Base-by-base conservation (phyloP, 495 filamentous ascomycete species). In the Glonium stellatum region DNA sequence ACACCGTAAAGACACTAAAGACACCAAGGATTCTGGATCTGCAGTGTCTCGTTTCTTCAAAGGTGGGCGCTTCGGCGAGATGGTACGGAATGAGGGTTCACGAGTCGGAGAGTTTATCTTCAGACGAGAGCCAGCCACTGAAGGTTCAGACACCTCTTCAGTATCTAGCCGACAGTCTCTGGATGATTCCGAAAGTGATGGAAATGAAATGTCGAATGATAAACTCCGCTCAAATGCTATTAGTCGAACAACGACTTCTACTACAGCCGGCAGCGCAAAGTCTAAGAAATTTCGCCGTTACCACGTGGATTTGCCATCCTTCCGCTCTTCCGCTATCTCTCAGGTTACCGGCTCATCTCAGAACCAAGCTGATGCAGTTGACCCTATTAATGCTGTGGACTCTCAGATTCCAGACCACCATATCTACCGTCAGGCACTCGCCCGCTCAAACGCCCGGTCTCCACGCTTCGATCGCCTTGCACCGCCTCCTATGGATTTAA, bases 401-500 rank as follows among this genome's bases (percentile, higher is more conserved):
- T 61, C 65, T 9, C 37, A 59, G 23, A 19, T 59, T 19, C 27
- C 39, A 13, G 67, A 70, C 23, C 68, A 77, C 60, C 76, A 62
- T 46, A 76, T 78, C 36, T 57, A 64, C 15, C 69, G 69, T 5
- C 76, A 78, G 60, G 70, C 76, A 54, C 52, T 59, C 11, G 70
- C 58, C 8, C 67, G 71, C 67, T 51, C 53, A 50, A 51, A 68
- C 35, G 57, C 64, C 37, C 63, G 67, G 25, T 65, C 68, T 9
- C 22, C 59, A 11, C 63, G 70, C 3, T 72, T 73, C 56, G 78
- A 84, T 27, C 71, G 76, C 5, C 76, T 87, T 50, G 80, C 83
- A 58, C 82, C 83, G 12, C 85, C 86, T 4, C 75, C 76, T 48
- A 84, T 87, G 59, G 81, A 88, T 57, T 69, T 88, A 37, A 80